These are phyloP conservation scores for Amylostereum areolatum DNA, from an alignment of 1,284 basidiomycete species.

Conservation along the genomic window DNA sequence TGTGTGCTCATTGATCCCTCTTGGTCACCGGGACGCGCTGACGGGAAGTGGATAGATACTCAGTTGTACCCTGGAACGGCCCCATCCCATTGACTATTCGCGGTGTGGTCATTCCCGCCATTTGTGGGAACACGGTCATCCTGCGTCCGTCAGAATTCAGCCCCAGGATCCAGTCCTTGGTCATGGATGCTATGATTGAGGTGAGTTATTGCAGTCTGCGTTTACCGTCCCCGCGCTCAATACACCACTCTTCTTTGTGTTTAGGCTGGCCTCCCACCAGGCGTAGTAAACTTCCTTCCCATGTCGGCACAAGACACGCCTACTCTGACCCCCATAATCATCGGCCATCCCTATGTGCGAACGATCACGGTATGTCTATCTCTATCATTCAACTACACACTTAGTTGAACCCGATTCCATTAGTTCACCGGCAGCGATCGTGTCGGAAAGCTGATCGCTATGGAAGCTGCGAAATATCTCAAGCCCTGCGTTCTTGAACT, in stretches of 20 bases:
- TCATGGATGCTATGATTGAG: conserved; percentile 45
- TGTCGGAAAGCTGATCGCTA: conserved; percentile 66
- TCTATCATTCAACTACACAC: not conserved
- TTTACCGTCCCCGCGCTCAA: too few species aligned
- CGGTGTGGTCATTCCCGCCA: conserved; percentile 46
- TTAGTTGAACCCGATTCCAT: not conserved
- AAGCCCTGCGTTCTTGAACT: conserved; percentile 71
- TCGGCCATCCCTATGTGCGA: conserved; percentile 46
- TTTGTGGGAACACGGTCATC: conserved; percentile 62
- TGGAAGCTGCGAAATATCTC: conserved; percentile 67
- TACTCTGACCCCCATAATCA: conserved; percentile 43
- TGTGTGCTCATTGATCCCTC: conserved; percentile 7
- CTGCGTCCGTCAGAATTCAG: conserved; percentile 55
- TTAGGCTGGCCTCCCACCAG: conserved; percentile 53
- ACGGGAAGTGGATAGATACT: conserved; percentile 10
- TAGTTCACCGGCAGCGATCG: conserved; percentile 69
- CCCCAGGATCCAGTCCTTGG: conserved; percentile 43
- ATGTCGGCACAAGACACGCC: conserved; percentile 42
- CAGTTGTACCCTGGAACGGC: conserved; percentile 34
- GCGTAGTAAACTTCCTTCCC: conserved; percentile 57
- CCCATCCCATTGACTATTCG: conserved; percentile 41
- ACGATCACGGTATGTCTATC: conserved; percentile 33
- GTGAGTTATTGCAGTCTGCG: conserved; percentile 9
- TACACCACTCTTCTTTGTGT: too few species aligned
- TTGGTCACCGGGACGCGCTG: not conserved